Evolutionary conservation across 441 rosid genomes (phyloP), one percentile per base, ranked within the genome.

Genomic region (Metrosideros polymorpha): DNA sequence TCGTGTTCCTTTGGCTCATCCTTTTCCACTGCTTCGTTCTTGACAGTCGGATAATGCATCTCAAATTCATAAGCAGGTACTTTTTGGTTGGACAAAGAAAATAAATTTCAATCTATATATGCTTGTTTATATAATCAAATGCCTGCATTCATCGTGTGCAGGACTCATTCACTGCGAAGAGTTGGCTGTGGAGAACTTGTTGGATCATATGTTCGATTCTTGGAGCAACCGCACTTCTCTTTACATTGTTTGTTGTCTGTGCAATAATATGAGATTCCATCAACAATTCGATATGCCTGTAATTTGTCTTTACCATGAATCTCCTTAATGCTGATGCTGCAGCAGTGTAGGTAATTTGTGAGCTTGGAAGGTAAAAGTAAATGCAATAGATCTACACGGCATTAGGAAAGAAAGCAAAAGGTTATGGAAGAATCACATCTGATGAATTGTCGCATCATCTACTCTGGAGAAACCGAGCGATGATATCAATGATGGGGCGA

Each of bases 221-320:
- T 32, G 94, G 90, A 86, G 92, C 88, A 56, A 86, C 86, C 66
- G 85, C 75, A 14, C 76, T 92, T 87, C 84, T 91, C 9, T 84
- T 92, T 50, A 22, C 90, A 87, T 85, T 93, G 90, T 30, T 90
- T 82, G 55, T 93, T 82, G 22, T 93, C 51, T 91, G 89, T 55
- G 89, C 92, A 51, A 50, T 71, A 30, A 86, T 92, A 71, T 93
- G 83, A 90, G 84, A 12, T 18, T 9, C 18, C 15, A 39, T 39
- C 79, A 35, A 71, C 47, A 71, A 35, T 35, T 39, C 79, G 22
- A 35, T 35, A 10, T n/a, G 35, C 47, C 45, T 35, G 27, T 43
- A 71, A 5, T 71, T 39, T 24, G 47, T 66, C 12, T 19, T 39
- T 35, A 35, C 9, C 42, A 39, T 1, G 15, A 42, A 51, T 51